These are phyloP conservation scores for Acer yangbiense DNA, from an alignment of 345 rosid species.

Conservation along the genomic window DNA sequence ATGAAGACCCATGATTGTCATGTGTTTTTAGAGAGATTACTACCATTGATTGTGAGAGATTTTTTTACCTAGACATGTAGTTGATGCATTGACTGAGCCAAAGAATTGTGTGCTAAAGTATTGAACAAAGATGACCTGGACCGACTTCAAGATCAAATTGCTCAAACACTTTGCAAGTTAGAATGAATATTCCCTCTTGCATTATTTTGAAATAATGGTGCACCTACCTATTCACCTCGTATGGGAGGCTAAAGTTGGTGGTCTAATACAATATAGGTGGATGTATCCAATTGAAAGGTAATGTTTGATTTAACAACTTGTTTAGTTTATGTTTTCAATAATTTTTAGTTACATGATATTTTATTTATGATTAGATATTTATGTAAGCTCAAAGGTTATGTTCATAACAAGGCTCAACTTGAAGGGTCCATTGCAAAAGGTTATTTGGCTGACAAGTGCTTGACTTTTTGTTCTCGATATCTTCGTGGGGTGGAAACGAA, in stretches of 20 bases:
- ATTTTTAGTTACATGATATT: neutral
- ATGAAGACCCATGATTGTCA: neutral
- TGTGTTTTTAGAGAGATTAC: neutral
- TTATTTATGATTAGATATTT: neutral
- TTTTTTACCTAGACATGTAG: neutral
- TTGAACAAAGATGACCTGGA: neutral
- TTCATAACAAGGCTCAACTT: neutral
- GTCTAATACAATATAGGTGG: neutral
- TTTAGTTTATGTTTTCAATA: neutral
- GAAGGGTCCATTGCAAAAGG: no score
- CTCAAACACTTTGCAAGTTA: neutral
- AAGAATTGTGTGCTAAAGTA: slow-evolving; percentile 7
- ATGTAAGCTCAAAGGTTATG: neutral
- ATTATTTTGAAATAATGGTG: slow-evolving; percentile 10
- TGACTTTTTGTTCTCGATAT: slow-evolving; percentile 2
- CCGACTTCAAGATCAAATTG: neutral
- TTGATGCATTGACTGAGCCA: neutral
- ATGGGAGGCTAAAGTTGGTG: neutral
- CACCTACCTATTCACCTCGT: slow-evolving; percentile 11
- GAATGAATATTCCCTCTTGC: neutral
- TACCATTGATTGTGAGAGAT: neutral
- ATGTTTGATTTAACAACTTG: neutral
- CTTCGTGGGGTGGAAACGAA: slow-evolving; percentile 5
- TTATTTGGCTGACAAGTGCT: no score
- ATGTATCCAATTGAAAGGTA: neutral